Percentiles rank a stretch among this genome's conserved stretches.
These are phyloP conservation scores for Trichoderma asperelloides DNA, from an alignment of 495 filamentous ascomycete species.

Conservation along the genomic window DNA sequence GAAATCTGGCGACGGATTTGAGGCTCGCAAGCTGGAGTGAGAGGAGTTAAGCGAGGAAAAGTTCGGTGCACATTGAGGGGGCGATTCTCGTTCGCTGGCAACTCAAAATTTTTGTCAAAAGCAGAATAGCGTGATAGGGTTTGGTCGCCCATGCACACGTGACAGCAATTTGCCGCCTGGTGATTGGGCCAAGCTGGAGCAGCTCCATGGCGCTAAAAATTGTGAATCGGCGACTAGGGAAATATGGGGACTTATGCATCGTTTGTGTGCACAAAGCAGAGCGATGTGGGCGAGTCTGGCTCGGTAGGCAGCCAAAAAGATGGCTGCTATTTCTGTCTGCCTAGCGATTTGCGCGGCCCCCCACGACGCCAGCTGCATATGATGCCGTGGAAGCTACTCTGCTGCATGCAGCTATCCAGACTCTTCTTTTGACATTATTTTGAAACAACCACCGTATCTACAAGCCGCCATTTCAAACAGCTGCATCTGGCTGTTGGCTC, in stretches of 20 bases:
- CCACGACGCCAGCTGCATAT: background rate
- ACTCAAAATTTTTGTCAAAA: slow-evolving; percentile 6
- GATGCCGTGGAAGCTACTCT: background rate
- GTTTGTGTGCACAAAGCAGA: background rate
- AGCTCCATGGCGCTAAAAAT: slow-evolving; percentile 1
- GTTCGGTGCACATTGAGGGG: slow-evolving; percentile 16
- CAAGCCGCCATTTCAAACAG: background rate
- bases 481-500: background rate
- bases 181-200: background rate
- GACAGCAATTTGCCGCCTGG: background rate
- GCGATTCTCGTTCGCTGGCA: slow-evolving; percentile 20
- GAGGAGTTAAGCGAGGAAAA: slow-evolving; percentile 26
- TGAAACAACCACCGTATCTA: background rate
- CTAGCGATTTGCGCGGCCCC: slow-evolving; percentile 1
- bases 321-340: background rate
- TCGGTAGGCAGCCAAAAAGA: slow-evolving; percentile 7
- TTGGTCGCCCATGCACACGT: slow-evolving; percentile 8
- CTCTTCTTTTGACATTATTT: background rate
- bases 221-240: background rate
- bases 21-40: slow-evolving; percentile 22
- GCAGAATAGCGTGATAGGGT: slow-evolving; percentile 11
- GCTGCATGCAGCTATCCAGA: background rate
- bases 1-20: slow-evolving; percentile 26
- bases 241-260: background rate
- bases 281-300: background rate